Evolutionary conservation across 108 stramenopile genomes (phyloP).

Genomic region (Asterionellopsis glacialis): DNA sequence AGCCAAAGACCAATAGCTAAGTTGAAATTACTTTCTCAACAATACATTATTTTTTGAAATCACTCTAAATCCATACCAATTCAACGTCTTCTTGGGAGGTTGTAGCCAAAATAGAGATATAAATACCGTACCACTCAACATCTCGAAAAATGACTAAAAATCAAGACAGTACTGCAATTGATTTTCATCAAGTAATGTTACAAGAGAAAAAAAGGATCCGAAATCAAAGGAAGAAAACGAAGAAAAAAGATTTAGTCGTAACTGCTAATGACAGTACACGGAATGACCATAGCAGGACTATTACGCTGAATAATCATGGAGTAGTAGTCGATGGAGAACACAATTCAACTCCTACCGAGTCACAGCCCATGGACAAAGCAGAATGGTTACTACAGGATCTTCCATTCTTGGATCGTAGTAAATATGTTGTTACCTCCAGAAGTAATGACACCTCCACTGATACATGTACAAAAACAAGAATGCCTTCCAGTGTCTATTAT

Average conservation of each 20-base stretch:
- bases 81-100: too few relatives aligned
- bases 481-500: conserved; percentile 14
- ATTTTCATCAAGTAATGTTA: not conserved
- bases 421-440: too few relatives aligned
- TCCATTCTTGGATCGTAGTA: not conserved
- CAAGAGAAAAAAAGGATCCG: not conserved
- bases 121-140: too few relatives aligned
- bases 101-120: too few relatives aligned
- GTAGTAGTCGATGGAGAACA: too few relatives aligned
- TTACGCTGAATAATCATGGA: not conserved
- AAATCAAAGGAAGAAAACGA: not conserved
- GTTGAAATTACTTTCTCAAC: too few relatives aligned
- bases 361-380: not conserved
- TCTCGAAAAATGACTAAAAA: not conserved
- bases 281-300: not conserved
- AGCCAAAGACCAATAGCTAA: too few relatives aligned
- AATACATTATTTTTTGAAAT: too few relatives aligned
- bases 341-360: too few relatives aligned
- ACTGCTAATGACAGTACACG: not conserved
- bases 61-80: too few relatives aligned
- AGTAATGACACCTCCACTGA: too few relatives aligned
- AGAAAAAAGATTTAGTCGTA: not conserved
- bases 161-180: not conserved
- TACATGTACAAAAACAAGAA: too few relatives aligned
- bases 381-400: not conserved